Conservation (phyloP, 164 flowering plant species). For the Santalum album region DNA sequence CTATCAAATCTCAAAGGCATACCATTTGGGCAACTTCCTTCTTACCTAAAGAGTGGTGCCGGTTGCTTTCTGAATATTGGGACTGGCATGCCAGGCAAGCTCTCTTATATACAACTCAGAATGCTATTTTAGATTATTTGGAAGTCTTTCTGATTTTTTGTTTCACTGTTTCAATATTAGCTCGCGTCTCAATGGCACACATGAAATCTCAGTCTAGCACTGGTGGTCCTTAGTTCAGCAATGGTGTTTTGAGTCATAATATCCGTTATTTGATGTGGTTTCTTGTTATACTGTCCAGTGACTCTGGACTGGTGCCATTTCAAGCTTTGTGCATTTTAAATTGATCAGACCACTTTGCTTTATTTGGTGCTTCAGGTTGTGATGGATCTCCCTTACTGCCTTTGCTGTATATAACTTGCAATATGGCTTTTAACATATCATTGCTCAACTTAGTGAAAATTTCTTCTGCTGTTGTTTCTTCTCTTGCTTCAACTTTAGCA, state of each 20-base stretch:
- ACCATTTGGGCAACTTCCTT: conserved; percentile 58
- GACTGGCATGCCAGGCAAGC: conserved; percentile 32
- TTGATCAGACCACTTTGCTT: not conserved
- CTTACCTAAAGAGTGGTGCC: conserved; percentile 63
- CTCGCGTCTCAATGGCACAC: too few species aligned
- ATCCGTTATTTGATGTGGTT: too few species aligned
- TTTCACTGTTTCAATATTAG: not conserved
- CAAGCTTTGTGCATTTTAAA: not conserved
- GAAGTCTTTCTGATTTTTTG: not conserved
- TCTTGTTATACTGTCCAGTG: too few species aligned
- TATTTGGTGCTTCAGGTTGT: conserved; percentile 44
- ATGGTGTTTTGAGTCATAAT: too few species aligned
- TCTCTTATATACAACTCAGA: conserved; percentile 3
- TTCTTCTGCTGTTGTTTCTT: conserved; percentile 72
- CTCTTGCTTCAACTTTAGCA: conserved; percentile 61
- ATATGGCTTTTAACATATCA: conserved; percentile 74
- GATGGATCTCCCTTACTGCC: conserved; percentile 79
- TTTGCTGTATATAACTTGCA: conserved; percentile 50
- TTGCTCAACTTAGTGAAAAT: conserved; percentile 55
- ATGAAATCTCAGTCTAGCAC: too few species aligned
- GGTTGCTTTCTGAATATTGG: conserved; percentile 73
- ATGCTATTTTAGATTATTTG: too few species aligned
- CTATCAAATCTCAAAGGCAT: conserved; percentile 78
- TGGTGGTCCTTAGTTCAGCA: too few species aligned
- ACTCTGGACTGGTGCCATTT: too few species aligned